Evolutionary conservation across 331 rosid species (phyloP).

Genomic region (Spiraea crenata): DNA sequence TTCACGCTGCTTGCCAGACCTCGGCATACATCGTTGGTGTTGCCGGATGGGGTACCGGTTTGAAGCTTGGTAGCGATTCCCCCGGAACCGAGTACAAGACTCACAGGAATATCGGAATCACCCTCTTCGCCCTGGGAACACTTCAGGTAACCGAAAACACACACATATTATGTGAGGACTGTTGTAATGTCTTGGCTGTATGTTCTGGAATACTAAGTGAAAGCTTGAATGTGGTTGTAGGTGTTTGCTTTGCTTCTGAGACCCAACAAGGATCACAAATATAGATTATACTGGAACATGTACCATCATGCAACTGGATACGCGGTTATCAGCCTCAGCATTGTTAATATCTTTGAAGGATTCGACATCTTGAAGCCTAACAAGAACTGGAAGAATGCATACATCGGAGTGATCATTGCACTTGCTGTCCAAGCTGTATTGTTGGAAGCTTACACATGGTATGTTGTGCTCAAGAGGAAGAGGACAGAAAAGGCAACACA

Average conservation of each 20-base stretch:
- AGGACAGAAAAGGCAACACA: slow-evolving; percentile 38
- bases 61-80: slow-evolving; percentile 77
- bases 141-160: slow-evolving; percentile 57
- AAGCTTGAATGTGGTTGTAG: slow-evolving; percentile 16
- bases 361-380: slow-evolving; percentile 47
- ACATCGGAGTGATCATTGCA: slow-evolving; percentile 62
- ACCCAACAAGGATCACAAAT: slow-evolving; percentile 79
- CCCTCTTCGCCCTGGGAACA: slow-evolving; percentile 76
- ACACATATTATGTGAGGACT: neutral
- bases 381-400: slow-evolving; percentile 53
- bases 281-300: slow-evolving; percentile 68
- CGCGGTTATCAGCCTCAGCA: slow-evolving; percentile 59
- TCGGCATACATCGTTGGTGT: slow-evolving; percentile 83
- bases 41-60: slow-evolving; percentile 94
- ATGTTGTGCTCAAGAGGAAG: slow-evolving; percentile 48
- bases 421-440: slow-evolving; percentile 58
- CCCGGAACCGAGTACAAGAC: slow-evolving; percentile 26
- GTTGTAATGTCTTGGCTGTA: neutral
- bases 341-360: slow-evolving; percentile 66
- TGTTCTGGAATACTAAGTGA: neutral
- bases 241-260: slow-evolving; percentile 75
- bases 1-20: slow-evolving; percentile 83
- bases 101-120: slow-evolving; percentile 68
- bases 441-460: slow-evolving; percentile 64
- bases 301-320: slow-evolving; percentile 71